Percentiles rank a stretch among this genome's conserved stretches.
phyloP scores from a whole-genome alignment of 2,329 filamentous ascomycete genomes.

The Pseudofabraea citricarpa region DNA sequence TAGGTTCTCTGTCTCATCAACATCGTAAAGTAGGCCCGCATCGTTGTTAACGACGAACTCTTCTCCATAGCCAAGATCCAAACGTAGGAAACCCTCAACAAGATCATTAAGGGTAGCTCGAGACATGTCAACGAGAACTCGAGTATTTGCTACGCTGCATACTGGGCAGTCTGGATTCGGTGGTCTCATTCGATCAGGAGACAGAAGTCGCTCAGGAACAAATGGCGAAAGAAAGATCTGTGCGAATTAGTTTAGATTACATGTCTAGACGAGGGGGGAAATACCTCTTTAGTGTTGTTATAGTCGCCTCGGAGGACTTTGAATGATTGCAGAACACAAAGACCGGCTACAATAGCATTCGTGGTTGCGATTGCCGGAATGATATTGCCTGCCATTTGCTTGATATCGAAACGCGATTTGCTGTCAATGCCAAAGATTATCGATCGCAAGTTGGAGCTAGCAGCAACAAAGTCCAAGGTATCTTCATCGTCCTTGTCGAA shows the following conservation, averaged over 20 bases:
- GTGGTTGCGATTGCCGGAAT: constrained; percentile 98
- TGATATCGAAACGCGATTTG: constrained; percentile 93
- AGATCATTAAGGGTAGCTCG: constrained; percentile 74
- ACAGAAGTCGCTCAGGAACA: constrained; percentile 51
- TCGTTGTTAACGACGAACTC: constrained; percentile 77
- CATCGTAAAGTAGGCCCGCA: constrained; percentile 77
- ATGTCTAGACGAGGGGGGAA: constrained; percentile 9
- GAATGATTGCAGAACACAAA: constrained; percentile 89
- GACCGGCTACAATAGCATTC: constrained; percentile 89
- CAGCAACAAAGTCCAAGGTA: constrained; percentile 89
- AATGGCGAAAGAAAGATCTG: constrained; percentile 76
- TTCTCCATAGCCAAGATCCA: constrained; percentile 70
- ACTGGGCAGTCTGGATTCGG: constrained; percentile 82
- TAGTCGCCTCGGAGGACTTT: constrained; percentile 78
- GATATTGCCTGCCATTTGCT: constrained; percentile 99
- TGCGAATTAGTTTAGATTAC: background rate
- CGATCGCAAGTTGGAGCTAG: constrained; percentile 85
- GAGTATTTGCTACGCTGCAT: constrained; percentile 69
- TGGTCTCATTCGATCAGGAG: constrained; percentile 47
- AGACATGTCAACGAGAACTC: constrained; percentile 62
- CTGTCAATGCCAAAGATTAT: constrained; percentile 82
- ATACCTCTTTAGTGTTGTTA: constrained; percentile 67
- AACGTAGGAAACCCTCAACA: constrained; percentile 67
- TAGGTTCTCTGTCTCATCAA: constrained; percentile 83
- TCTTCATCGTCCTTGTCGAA: constrained; percentile 98